phyloP scores from a whole-genome alignment of 768 basidiomycete genomes.

The Exidia glandulosa region DNA sequence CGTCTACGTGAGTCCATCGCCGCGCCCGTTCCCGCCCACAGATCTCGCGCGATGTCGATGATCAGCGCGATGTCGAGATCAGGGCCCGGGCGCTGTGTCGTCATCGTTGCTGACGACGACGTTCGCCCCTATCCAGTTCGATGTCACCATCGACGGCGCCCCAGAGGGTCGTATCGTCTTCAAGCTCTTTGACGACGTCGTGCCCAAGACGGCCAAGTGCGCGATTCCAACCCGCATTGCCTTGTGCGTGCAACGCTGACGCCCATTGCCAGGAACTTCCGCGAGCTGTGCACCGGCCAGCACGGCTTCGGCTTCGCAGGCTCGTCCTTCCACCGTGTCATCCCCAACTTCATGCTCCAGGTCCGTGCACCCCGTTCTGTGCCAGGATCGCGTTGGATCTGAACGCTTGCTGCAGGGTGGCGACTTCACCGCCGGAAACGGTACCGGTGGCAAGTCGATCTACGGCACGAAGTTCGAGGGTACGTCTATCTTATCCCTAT shows the following conservation, averaged over 20 bases:
- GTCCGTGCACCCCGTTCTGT: constrained; percentile 30
- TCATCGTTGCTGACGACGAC: constrained; percentile 9
- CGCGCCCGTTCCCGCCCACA: background rate
- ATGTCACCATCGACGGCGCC: background rate
- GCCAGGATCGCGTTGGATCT: constrained; percentile 4
- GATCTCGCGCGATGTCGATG: background rate
- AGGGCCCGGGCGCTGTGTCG: background rate
- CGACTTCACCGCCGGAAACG: constrained; percentile 37
- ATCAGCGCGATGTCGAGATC: background rate
- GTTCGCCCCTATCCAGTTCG: background rate
- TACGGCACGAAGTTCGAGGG: constrained; percentile 60
- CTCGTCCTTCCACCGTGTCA: constrained; percentile 51
- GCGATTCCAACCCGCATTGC: no score
- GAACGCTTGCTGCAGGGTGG: constrained; percentile 18
- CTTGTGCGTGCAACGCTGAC: no score
- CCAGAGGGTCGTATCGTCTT: constrained; percentile 41
- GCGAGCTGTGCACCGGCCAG: background rate
- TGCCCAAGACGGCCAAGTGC: constrained; percentile 59
- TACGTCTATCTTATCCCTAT: constrained; percentile 17
- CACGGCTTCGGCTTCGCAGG: constrained; percentile 31
- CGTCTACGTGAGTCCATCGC: background rate
- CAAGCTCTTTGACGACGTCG: constrained; percentile 73
- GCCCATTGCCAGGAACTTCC: no score
- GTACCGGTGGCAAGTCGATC: constrained; percentile 74
- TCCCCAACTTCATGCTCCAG: constrained; percentile 80